Percentiles rank a stretch among this genome's conserved stretches.
phyloP scores from a whole-genome alignment of 2,329 filamentous ascomycete species.

The Penicillium sp. region DNA sequence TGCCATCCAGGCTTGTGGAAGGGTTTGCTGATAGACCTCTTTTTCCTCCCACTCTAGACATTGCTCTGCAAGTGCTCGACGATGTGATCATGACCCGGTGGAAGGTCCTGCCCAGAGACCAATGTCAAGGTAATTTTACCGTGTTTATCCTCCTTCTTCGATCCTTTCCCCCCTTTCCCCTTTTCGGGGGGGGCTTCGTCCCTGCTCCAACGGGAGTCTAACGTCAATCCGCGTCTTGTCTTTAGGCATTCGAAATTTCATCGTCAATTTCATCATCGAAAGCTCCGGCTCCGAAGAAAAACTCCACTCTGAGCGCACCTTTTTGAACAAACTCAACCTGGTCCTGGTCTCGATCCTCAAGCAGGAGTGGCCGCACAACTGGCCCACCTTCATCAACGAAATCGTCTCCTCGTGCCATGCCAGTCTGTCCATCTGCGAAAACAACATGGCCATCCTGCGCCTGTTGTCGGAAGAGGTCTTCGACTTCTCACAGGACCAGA shows the following conservation, averaged over 20 bases:
- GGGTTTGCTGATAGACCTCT: conserved; percentile 19
- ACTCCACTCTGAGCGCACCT: conserved; percentile 73
- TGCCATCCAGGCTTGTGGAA: background rate
- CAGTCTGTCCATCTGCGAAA: conserved; percentile 95
- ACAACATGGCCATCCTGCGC: conserved; percentile 98
- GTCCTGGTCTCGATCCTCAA: conserved; percentile 96
- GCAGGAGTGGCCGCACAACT: conserved; percentile 99
- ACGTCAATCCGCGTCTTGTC: conserved; percentile 10
- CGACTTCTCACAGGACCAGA: conserved; percentile 96
- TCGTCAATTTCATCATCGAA: conserved; percentile 97
- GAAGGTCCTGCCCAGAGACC: conserved; percentile 94
- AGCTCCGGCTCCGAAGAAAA: conserved; percentile 85
- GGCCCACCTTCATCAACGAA: conserved; percentile 99
- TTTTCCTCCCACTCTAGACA: conserved; percentile 49
- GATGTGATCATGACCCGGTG: conserved; percentile 98
- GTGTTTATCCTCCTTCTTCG: background rate
- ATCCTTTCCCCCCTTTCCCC: background rate
- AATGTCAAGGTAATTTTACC: conserved; percentile 68
- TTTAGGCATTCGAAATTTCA: conserved; percentile 93
- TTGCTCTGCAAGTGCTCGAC: conserved; percentile 93
- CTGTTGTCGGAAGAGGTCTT: conserved; percentile 97
- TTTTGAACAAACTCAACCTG: conserved; percentile 97
- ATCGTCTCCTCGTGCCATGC: conserved; percentile 95
- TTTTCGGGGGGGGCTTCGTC: background rate
- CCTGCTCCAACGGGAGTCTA: background rate